Evolutionary conservation across 2,329 filamentous ascomycete genomes (phyloP).

Genomic region (Pezicula carpinea): DNA sequence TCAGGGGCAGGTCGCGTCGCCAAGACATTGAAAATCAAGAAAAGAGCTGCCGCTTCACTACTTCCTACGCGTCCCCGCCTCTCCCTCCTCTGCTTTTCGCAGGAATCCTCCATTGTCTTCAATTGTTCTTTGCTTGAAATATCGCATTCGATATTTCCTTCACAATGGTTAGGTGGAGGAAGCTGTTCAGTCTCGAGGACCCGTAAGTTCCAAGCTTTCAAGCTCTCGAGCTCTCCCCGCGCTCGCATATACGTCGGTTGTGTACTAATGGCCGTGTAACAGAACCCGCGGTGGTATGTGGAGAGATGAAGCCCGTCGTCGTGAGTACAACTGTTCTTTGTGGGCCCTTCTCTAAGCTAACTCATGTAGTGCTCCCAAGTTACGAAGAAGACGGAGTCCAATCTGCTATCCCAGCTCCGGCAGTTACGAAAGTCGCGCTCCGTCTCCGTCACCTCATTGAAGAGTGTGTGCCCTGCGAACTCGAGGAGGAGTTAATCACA

Average conservation of each 20-base stretch:
- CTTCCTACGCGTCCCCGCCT: background rate
- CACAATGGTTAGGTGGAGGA: constrained; percentile 27
- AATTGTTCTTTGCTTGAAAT: background rate
- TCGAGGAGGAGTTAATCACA: constrained; percentile 71
- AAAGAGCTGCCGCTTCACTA: background rate
- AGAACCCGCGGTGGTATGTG: constrained; percentile 19
- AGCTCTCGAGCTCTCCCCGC: background rate
- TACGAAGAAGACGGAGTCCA: constrained; percentile 53
- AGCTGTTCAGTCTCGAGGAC: constrained; percentile 25
- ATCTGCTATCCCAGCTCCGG: constrained; percentile 66
- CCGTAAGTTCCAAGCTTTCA: constrained; percentile 14
- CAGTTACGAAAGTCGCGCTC: constrained; percentile 86
- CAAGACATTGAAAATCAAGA: constrained; percentile 9
- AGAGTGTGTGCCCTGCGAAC: constrained; percentile 83
- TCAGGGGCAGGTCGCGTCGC: background rate
- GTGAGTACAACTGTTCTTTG: constrained; percentile 10
- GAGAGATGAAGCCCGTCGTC: constrained; percentile 24
- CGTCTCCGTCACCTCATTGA: constrained; percentile 89
- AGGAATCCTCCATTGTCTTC: background rate
- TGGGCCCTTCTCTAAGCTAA: background rate
- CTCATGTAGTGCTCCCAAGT: constrained; percentile 56
- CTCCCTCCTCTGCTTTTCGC: background rate
- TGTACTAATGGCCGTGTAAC: background rate
- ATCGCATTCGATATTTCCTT: background rate
- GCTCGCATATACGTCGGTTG: background rate